Conservation (phyloP, 108 stramenopile genomes). For the Hondaea fermentalgiana region DNA sequence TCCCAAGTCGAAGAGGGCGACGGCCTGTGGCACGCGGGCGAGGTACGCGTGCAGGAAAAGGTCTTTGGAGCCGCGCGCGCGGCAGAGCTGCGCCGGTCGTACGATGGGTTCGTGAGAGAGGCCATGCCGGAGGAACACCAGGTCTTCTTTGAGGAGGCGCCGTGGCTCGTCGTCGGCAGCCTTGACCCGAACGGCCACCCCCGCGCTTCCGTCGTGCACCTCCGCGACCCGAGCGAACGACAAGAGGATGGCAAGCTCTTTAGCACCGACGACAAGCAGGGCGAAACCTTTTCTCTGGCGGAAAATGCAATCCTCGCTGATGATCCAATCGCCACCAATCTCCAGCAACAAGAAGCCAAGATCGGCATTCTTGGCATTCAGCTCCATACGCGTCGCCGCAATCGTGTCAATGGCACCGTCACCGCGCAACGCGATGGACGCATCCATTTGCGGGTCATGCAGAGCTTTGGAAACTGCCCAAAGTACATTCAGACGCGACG, state of each 20-base stretch:
- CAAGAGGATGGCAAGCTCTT: not conserved
- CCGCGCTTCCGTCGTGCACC: not conserved
- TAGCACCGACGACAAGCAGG: not conserved
- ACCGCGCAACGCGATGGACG: not conserved
- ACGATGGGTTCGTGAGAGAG: not conserved
- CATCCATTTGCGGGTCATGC: not conserved
- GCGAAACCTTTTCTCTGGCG: not conserved
- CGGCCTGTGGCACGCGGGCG: not conserved
- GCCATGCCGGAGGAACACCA: not conserved
- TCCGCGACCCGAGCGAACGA: not conserved
- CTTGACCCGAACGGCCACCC: not conserved
- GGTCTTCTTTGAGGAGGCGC: not conserved
- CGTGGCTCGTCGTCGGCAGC: not conserved
- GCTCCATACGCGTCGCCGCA: not conserved
- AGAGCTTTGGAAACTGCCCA: not conserved
- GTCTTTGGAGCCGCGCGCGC: not conserved
- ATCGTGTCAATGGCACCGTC: not conserved
- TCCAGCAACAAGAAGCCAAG: not conserved
- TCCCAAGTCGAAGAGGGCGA: not conserved
- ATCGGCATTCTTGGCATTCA: not conserved
- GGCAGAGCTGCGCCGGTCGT: not conserved
- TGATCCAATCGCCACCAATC: not conserved
- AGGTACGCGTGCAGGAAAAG: not conserved
- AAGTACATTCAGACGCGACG: not conserved
- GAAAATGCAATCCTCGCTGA: not conserved